Conservation (phyloP, 139 green algal species). For the Haematococcus lacustris region DNA sequence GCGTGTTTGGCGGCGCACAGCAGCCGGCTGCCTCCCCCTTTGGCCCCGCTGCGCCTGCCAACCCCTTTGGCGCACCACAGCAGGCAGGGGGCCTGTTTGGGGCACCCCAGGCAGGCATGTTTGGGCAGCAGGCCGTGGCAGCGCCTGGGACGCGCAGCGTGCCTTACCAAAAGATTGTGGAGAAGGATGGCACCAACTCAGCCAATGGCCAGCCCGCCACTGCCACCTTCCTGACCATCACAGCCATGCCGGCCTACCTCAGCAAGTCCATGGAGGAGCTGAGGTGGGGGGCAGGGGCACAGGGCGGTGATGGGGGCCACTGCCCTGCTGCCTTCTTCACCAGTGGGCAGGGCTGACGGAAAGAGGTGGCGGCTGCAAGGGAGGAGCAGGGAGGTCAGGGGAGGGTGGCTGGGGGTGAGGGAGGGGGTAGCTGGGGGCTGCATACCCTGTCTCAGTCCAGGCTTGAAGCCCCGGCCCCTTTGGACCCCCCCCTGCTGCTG, state of each 20-base stretch:
- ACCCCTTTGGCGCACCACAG: background rate
- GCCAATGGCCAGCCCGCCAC: slow-evolving; percentile 17
- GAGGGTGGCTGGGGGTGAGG: too few species aligned
- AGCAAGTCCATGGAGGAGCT: slow-evolving; percentile 83
- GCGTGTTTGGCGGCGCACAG: slow-evolving; percentile 20
- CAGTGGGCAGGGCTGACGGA: too few species aligned
- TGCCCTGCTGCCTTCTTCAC: too few species aligned
- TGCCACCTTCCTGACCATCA: slow-evolving; percentile 59
- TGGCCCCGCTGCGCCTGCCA: slow-evolving; percentile 2
- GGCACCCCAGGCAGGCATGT: slow-evolving; percentile 12
- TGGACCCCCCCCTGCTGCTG: too few species aligned
- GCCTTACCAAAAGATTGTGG: slow-evolving; percentile 54
- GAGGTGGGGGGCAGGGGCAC: slow-evolving; percentile 45
- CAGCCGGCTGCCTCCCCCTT: slow-evolving; percentile 15
- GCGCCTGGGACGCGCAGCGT: slow-evolving; percentile 40
- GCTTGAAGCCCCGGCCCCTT: too few species aligned
- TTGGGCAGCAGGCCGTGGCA: slow-evolving; percentile 4
- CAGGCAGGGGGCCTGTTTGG: slow-evolving; percentile 14
- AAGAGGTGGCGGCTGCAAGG: too few species aligned
- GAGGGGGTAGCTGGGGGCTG: too few species aligned
- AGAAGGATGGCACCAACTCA: slow-evolving; percentile 40
- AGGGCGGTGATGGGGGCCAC: too few species aligned
- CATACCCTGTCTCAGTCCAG: too few species aligned
- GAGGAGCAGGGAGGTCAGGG: too few species aligned
- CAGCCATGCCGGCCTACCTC: slow-evolving; percentile 68